Evolutionary conservation across 1,284 basidiomycete species (phyloP), one percentile per base, ranked within the genome.

Genomic region (Boletus albobrunnescens): DNA sequence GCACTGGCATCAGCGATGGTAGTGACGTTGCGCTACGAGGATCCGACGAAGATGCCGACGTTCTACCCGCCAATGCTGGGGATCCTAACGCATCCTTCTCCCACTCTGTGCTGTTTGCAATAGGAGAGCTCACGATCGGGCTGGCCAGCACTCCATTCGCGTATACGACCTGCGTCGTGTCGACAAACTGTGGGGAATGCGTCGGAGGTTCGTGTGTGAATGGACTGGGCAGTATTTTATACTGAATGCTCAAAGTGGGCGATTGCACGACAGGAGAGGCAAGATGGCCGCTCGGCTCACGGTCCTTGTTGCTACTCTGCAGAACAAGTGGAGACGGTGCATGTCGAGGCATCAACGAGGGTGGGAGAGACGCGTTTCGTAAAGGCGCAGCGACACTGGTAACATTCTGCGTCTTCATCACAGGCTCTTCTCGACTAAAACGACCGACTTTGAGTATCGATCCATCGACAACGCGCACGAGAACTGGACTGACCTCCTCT

Each of bases 381-480:
- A 26, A 2, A 12, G 56, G 44, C 20, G 19, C 26, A 20, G n/a
- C 16, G n/a, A 17, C 32, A 10, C 7, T 30, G 9, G 27, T 7
- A 11, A 14, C 14, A 5, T 23, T 36, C 17, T 37, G 49, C 20
- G 23, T 2, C 35, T 32, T 52, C 31, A 41, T 52, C 23, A 33
- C 41, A n/a, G 64, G 52, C 6, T 63, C 64, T 45, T 67, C 62
- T 4, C 40, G 52, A 46, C 64, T 64, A 24, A n/a, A 37, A 16
- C 3, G 16, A 33, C 19, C 13, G 4, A 39, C 23, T 13, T 16
- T 48, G 11, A 51, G 27, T 17, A 27, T 24, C 28, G 6, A 30
- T 16, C 4, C 8, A 41, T 10, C n/a, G 40, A 36, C 24, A 6
- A 36, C 16, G 4, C 23, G 26, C 7, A 14, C 12, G 5, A 26